Percentiles rank a stretch among this genome's conserved stretches.
Evolutionary conservation across 768 basidiomycete species (phyloP).

Genomic region (Postia placenta): DNA sequence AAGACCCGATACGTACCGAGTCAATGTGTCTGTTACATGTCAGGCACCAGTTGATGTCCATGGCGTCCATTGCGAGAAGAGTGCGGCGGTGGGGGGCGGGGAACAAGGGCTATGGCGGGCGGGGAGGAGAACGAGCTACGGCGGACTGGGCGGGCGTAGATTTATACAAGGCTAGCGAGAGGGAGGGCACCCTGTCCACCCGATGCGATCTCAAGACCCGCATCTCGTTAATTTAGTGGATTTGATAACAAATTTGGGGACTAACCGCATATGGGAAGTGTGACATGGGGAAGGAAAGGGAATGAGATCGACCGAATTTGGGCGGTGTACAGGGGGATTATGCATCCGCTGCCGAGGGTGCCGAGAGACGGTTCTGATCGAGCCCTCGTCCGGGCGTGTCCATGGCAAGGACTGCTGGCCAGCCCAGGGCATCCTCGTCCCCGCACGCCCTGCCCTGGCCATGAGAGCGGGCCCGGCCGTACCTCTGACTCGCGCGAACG

Average conservation of each 20-base stretch:
- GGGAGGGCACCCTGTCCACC: conserved; percentile 4
- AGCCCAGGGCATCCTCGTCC: not conserved
- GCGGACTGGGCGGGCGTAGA: conserved; percentile 4
- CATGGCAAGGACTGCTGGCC: not conserved
- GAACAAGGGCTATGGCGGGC: conserved; percentile 14
- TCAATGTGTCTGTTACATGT: conserved; percentile 54
- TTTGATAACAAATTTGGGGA: conserved; percentile 4
- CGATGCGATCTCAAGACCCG: conserved; percentile 3
- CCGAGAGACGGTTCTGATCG: conserved; percentile 3
- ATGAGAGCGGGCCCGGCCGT: too few species aligned
- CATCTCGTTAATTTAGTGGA: conserved; percentile 3
- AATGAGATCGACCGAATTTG: not conserved
- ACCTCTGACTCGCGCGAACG: too few species aligned
- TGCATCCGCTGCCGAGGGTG: conserved; percentile 1
- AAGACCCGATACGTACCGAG: conserved; percentile 27
- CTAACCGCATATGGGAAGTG: not conserved
- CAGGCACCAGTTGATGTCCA: conserved; percentile 72
- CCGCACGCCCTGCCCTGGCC: not conserved
- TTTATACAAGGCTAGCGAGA: conserved; percentile 13
- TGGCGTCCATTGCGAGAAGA: conserved; percentile 24
- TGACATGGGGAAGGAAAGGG: not conserved
- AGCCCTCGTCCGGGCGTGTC: not conserved
- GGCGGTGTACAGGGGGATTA: not conserved
- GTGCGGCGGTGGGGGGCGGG: conserved; percentile 8
- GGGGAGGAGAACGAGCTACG: conserved; percentile 9